Base-by-base conservation (phyloP, 2,329 filamentous ascomycete genomes). In the Coccinonectria pachysandricola region DNA sequence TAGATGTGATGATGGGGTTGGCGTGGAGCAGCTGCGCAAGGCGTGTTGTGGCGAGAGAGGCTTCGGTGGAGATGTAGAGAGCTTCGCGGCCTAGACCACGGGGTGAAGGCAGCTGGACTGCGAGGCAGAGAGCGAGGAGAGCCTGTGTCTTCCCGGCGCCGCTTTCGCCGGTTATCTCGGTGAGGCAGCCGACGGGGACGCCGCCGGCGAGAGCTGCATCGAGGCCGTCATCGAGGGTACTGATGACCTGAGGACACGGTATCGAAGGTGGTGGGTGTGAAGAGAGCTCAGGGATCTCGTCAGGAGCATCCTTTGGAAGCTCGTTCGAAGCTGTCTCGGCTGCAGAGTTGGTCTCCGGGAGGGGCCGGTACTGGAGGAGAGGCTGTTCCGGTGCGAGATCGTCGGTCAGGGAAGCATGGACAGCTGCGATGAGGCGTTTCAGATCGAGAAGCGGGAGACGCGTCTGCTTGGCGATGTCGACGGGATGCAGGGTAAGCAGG, bases 81-180 rank as follows among this genome's bases (percentile, higher is more conserved):
- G 84, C 79, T n/a, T 75, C 69, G 34, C 75, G 75, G 19, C 70
- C 70, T 1, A 86, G 66, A 5, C 84, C 85, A 21, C 65, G 64
- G 0, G 84, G 81, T 1, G 74, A 59, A 3, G 82, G 75, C 4
- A 96, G 76, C 54, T 98, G 91, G 10, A 79, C 78, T 16, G 87
- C 71, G 17, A 96, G 75, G 22, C 93, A 75, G 15, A 98, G 69
- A 12, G 79, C 77, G 15, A 96, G 71, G 15, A 96, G 76, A 46
- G 95, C 75, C 54, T 98, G 91, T 2, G 91, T 95, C 67, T 98
- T 98, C 46, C 88, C 91, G 39, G 78, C 82, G 43, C 87, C 91
- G 39, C 85, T 93, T 62, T 96, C 91, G 32, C 91, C 91, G 2
- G 85, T 81, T 34, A 98, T 68, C 53, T 98, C 91, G 6, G 84